These are phyloP conservation scores for Primulina huaijiensis DNA, from an alignment of 257 asterid genomes.

Conservation along the genomic window DNA sequence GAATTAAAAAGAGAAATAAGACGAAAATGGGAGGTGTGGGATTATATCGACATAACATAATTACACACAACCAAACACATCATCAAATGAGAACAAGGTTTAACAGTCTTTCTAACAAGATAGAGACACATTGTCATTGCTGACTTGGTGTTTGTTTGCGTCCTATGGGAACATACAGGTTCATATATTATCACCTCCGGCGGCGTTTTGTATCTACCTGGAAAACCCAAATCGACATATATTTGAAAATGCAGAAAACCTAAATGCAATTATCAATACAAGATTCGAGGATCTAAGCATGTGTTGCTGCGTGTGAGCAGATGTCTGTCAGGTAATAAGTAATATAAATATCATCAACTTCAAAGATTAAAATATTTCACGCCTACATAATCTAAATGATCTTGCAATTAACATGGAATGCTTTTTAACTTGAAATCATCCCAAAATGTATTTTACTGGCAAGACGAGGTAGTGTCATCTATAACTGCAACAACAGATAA, in stretches of 20 bases:
- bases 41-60: constrained; percentile 33
- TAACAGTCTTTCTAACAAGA: constrained; percentile 37
- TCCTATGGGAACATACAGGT: constrained; percentile 16
- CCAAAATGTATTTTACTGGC: background rate
- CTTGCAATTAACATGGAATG: background rate
- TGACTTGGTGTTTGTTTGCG: constrained; percentile 37
- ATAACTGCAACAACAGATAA: constrained; percentile 1
- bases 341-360: background rate
- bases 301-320: background rate
- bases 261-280: background rate
- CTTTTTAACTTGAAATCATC: background rate
- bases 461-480: background rate
- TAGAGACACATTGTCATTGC: constrained; percentile 29
- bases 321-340: background rate
- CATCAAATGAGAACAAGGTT: constrained; percentile 32
- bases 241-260: constrained; percentile 7
- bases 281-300: constrained; percentile 12
- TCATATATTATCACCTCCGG: constrained; percentile 44
- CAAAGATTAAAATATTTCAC: background rate
- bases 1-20: constrained; percentile 1
- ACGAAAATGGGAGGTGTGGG: constrained; percentile 5
- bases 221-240: constrained; percentile 16
- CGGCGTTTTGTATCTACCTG: constrained; percentile 86
- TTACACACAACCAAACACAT: constrained; percentile 50
- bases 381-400: background rate